Evolutionary conservation across 345 rosid species (phyloP).

Genomic region (Sapria himalayana): DNA sequence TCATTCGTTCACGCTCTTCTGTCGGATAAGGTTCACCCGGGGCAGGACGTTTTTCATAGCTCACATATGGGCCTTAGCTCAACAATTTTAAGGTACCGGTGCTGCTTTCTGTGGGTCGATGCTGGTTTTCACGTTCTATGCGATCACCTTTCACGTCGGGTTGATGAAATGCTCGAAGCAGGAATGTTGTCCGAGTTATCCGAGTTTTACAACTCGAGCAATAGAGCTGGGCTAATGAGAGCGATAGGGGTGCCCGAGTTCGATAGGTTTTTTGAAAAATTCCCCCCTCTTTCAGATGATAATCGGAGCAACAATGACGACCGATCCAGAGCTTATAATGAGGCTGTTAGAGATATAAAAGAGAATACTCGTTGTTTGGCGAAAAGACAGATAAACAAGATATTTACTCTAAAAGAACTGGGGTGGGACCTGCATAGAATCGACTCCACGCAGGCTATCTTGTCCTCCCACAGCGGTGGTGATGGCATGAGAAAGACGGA

Average conservation of each 20-base stretch:
- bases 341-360: conserved; percentile 51
- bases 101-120: conserved; percentile 78
- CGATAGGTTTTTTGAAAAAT: conserved; percentile 25
- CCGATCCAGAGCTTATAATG: conserved; percentile 30
- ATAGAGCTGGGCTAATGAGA: conserved; percentile 32
- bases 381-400: conserved; percentile 53
- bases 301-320: conserved; percentile 6
- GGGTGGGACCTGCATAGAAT: conserved; percentile 63
- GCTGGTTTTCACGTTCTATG: conserved; percentile 36
- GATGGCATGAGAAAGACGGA: conserved; percentile 14
- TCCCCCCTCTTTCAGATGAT: too few relatives aligned
- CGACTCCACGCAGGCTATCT: conserved; percentile 62
- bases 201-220: conserved; percentile 15
- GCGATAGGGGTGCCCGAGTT: conserved; percentile 94
- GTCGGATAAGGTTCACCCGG: conserved; percentile 32
- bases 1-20: conserved; percentile 57
- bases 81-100: conserved; percentile 37
- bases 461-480: conserved; percentile 15
- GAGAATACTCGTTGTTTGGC: conserved; percentile 66
- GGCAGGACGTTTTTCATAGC: conserved; percentile 23
- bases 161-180: conserved; percentile 73
- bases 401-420: conserved; percentile 21
- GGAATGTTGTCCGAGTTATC: conserved; percentile 75
- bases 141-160: conserved; percentile 44
- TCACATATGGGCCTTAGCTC: conserved; percentile 11